Conservation (phyloP, 352 stramenopile species). For the Pseudoperonospora humuli region DNA sequence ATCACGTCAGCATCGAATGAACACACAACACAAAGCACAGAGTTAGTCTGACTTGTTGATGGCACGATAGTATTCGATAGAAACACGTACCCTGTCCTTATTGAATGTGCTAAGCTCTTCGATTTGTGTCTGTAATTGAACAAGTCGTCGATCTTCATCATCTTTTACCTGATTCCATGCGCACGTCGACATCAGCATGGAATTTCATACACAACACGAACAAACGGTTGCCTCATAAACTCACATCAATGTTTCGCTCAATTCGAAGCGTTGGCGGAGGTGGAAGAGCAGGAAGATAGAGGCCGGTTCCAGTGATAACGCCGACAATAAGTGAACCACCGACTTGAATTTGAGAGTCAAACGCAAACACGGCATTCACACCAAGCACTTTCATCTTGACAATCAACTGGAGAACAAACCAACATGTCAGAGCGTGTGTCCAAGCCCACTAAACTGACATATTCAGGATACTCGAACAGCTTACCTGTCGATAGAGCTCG, state of each 20-base stretch:
- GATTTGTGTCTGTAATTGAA: constrained; percentile 91
- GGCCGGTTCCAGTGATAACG: constrained; percentile 86
- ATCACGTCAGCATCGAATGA: background rate
- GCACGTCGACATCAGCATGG: background rate
- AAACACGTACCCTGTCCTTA: constrained; percentile 55
- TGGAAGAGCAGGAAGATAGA: constrained; percentile 93
- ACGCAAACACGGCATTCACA: constrained; percentile 94
- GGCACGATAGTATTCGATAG: background rate
- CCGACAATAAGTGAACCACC: constrained; percentile 84
- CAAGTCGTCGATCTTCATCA: constrained; percentile 89
- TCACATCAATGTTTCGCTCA: constrained; percentile 90
- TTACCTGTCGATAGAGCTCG: constrained; percentile 94
- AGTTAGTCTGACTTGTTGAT: background rate
- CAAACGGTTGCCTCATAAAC: background rate
- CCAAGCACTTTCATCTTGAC: constrained; percentile 91
- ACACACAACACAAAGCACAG: background rate
- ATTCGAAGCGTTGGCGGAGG: constrained; percentile 90
- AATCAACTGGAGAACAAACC: constrained; percentile 39
- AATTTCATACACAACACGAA: background rate
- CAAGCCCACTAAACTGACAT: background rate
- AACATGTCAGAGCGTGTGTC: background rate
- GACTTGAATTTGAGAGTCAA: constrained; percentile 89
- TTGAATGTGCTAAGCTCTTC: constrained; percentile 80
- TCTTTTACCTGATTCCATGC: constrained; percentile 73
- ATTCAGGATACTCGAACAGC: background rate